Percentiles rank a stretch among this genome's conserved stretches.
phyloP scores from a whole-genome alignment of 352 stramenopile species.

The Phytophthora europaea region DNA sequence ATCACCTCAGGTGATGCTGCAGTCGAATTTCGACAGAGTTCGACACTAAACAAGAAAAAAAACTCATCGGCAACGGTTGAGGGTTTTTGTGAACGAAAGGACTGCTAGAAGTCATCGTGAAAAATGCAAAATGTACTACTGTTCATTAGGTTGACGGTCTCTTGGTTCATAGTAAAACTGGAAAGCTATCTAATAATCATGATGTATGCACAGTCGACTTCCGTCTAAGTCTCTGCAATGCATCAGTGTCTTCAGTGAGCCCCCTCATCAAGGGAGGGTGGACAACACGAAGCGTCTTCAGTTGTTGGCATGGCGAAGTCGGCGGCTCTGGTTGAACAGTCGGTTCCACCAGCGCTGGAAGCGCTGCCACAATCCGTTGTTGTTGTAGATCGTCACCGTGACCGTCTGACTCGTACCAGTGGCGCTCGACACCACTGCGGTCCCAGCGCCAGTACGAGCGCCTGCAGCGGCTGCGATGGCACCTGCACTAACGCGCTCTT shows the following conservation, averaged over 20 bases:
- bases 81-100: background rate
- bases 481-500: slow-evolving; percentile 17
- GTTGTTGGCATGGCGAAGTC: background rate
- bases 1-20: background rate
- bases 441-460: slow-evolving; percentile 17
- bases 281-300: background rate
- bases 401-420: slow-evolving; percentile 1
- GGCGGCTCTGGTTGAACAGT: slow-evolving; percentile 5
- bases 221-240: too few species aligned
- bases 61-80: background rate
- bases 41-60: background rate
- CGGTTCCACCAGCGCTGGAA: slow-evolving; percentile 33
- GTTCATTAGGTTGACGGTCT: background rate
- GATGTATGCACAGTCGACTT: background rate
- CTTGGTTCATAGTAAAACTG: background rate
- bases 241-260: background rate
- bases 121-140: background rate
- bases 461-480: slow-evolving; percentile 18
- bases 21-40: background rate
- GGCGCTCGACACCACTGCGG: slow-evolving; percentile 13
- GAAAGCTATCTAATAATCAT: background rate
- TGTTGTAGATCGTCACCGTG: slow-evolving; percentile 34
- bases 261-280: background rate
- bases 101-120: background rate
- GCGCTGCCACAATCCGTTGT: slow-evolving; percentile 35